These are phyloP conservation scores for Lojkania enalia DNA, from an alignment of 2,329 filamentous ascomycete genomes.

Conservation along the genomic window DNA sequence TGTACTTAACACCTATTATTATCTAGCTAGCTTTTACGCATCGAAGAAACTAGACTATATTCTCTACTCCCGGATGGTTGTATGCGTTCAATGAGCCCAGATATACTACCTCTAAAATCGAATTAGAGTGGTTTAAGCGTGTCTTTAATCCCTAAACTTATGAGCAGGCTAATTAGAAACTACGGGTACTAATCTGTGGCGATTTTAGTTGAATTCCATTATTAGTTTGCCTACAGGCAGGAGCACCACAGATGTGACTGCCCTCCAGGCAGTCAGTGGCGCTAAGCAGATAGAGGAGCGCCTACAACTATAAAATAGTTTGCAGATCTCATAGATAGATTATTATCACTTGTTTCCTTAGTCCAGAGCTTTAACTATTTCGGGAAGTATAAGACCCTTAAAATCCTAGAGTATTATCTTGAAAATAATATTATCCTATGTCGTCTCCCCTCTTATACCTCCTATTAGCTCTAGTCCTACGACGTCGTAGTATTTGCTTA, in stretches of 20 bases:
- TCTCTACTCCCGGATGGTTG: constrained; percentile 16
- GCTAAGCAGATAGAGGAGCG: no score
- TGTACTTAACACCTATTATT: constrained; percentile 11
- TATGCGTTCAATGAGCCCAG: constrained; percentile 9
- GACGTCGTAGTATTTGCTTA: neutral
- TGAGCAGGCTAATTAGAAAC: constrained; percentile 20
- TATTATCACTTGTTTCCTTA: no score
- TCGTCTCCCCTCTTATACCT: constrained; percentile 3
- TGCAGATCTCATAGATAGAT: constrained; percentile 5
- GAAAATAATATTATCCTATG: constrained; percentile 1
- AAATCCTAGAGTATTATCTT: constrained; percentile 31
- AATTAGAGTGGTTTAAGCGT: constrained; percentile 37
- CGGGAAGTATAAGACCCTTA: constrained; percentile 38
- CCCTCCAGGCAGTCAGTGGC: no score
- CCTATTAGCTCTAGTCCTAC: neutral
- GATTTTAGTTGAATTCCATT: no score
- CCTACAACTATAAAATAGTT: no score
- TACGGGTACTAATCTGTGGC: neutral
- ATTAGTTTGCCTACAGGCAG: no score
- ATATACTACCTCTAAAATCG: constrained; percentile 33
- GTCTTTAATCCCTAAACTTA: constrained; percentile 41
- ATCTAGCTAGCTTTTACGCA: constrained; percentile 16
- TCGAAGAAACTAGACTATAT: constrained; percentile 7
- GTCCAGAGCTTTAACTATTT: no score
- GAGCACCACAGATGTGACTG: no score